Evolutionary conservation across 176 grass and related monocot genomes (phyloP), one percentile per base, ranked within the genome.

Genomic region (Themeda triandra): DNA sequence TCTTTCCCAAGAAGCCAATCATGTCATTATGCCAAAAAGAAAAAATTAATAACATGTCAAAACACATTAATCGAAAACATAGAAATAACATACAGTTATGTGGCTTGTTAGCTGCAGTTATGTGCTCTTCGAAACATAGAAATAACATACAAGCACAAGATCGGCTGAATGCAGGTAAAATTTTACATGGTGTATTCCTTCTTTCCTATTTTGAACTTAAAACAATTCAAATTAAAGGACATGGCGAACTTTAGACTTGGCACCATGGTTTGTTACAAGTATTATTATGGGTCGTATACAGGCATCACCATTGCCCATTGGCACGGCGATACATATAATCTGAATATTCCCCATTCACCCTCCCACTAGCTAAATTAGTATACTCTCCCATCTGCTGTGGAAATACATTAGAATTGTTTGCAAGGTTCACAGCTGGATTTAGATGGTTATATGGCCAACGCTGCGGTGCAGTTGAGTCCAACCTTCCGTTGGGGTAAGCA

Each of bases 271-370:
- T 27, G 69, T 75, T 75, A n/a, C n/a, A 83, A 67, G 70, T 21
- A 75, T 63, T 83, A 84, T 90, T 84, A 23, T 69, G 39, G 62
- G 24, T 41, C 32, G 75, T 69, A 73, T 70, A 76, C 80, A 91
- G 51, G 69, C 62, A 87, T 91, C 76, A 91, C 80, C 80, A 88
- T 75, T 89, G 87, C 27, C 90, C 73, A n/a, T 89, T 92, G 35
- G 75, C 84, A 77, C 33, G 62, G 64, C 60, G 87, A 88, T 94
- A 94, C 78, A 88, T 76, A 82, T 89, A 85, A 63, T 87, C 89
- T 27, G 72, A 76, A 79, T 87, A 86, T 72, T 87, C 89, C 39
- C 69, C 87, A 85, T 84, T 87, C 73, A 84, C 58, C 29, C 84
- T 78, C 68, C 83, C 86, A 45, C 65, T 84, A 11, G 72, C 63